These are phyloP conservation scores for Bothriochloa decipiens DNA, from an alignment of 176 grass and related monocot species.

Conservation along the genomic window DNA sequence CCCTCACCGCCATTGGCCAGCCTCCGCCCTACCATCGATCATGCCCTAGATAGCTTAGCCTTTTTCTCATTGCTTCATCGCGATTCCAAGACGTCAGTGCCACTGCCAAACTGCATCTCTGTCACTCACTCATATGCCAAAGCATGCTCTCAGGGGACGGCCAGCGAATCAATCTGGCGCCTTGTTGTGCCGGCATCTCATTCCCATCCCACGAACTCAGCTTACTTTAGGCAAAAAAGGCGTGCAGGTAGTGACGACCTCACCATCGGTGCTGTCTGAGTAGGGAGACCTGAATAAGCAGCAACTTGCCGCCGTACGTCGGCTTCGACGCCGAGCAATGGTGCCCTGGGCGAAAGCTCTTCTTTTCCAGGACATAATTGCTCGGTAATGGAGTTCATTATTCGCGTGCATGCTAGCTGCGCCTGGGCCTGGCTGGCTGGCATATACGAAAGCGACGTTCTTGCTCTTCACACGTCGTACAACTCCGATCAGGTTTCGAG, in stretches of 20 bases:
- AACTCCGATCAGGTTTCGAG: not conserved
- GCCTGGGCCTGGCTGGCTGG: not conserved
- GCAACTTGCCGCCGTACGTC: slow-evolving; percentile 40
- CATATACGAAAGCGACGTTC: not conserved
- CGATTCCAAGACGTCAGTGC: slow-evolving; percentile 5
- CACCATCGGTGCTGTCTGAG: slow-evolving; percentile 48
- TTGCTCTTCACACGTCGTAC: not conserved
- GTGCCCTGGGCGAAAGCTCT: not conserved
- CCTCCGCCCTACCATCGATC: not conserved
- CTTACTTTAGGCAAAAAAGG: slow-evolving; percentile 42
- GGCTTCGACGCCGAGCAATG: not conserved
- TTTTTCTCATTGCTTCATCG: not conserved
- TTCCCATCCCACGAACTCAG: slow-evolving; percentile 21
- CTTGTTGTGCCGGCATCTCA: slow-evolving; percentile 37
- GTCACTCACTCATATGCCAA: not conserved
- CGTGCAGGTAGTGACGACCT: not conserved
- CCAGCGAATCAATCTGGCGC: slow-evolving; percentile 3
- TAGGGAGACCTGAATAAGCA: slow-evolving; percentile 42
- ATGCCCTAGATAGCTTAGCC: not conserved
- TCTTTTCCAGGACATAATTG: not conserved
- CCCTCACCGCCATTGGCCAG: not conserved
- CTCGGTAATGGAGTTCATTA: not conserved
- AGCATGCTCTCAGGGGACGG: too few relatives aligned
- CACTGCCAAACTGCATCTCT: slow-evolving; percentile 22
- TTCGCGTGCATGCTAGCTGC: not conserved